Evolutionary conservation across 1,284 basidiomycete species (phyloP), one percentile per base, ranked within the genome.

Genomic region (Tilletia horrida): DNA sequence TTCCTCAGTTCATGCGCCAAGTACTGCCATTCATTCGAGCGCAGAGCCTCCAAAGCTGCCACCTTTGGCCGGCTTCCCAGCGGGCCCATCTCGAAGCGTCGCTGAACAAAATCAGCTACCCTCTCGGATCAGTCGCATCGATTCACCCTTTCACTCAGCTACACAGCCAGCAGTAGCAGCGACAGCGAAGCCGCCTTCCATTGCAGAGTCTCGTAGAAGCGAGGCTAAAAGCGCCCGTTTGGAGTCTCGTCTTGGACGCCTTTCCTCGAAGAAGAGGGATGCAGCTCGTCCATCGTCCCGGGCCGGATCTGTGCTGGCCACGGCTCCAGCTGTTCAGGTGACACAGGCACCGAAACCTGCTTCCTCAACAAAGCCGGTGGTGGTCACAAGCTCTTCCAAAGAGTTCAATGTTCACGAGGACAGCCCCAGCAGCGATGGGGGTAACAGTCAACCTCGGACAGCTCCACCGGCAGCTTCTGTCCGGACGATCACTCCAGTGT

Each of bases 331-430:
- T 13, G 14, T n/a, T 8, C 35, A 8, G 23, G 18, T 40, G 14
- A 35, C 40, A 14, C 35, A 4, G 31, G 31, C 59, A 35, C 59
- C 40, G 40, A 35, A 14, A 1, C 27, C 35, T 31, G 13, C 35
- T 6, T 43, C 59, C 11, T 27, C 59, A 31, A 18, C 59, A 13
- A 18, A 14, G n/a, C 40, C 40, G 18, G n/a, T 25, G 18, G 40
- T 43, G 40, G n/a, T 62, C 29, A n/a, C 31, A 27, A 40, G 59
- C 31, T 40, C 59, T 9, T 62, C 31, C 11, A 62, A 18, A 43
- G 11, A 40, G 40, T 62, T 42, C 31, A 27, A 62, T 25, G 40
- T 62, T 18, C 27, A 23, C n/a, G 52, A 57, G 18, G 52, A 25
- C 14, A 57, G 52, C 18, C 52, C 52, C 4, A 23, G 45, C 16